Base-by-base conservation (phyloP, 768 basidiomycete genomes). In the Lactarius deliciosus region DNA sequence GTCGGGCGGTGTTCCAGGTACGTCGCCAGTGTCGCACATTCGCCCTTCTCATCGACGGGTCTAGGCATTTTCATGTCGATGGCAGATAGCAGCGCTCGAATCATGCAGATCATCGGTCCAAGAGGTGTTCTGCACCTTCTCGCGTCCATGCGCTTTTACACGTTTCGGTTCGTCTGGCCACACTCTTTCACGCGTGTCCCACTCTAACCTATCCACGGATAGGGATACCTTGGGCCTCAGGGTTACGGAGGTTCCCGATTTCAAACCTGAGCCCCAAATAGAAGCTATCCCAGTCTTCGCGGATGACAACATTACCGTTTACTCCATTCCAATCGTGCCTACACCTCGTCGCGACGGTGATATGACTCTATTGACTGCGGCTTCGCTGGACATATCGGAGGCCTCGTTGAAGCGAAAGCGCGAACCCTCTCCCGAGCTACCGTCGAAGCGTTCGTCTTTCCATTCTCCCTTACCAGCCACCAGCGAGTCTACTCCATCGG, bases 61-160 rank as follows among this genome's bases (percentile, higher is more conserved):
- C 18, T 70, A 91, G 94, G 93, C 0, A 73, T 93, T 11, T 65
- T 93, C 25, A 91, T 96, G 91, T 85, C 86, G 1, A 79, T 90
- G 64, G 91, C 91, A 18, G 95, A 96, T 77, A 82, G 83, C 0
- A 82, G 84, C 0, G 81, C 86, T 38, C 75, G 80, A 20, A 78
- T 81, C 50, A 69, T 96, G 41, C 77, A 84, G 55, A 71, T 96
- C 25, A 77, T 85, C 25, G 95, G 94, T 4, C 94, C 94, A 3
- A 80, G 80, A 15, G 92, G 91, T 38, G 75, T 90, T n/a, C 72
- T 81, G 18, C 91, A 94, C 74, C 81, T 81, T 64, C 72, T 94
- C 43, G 89, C 91, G 20, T 81, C 87, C 3, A 86, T 89, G 83
- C 82, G 93, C 11, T 77, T 80, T 40, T 91, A 87, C 71, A 81